Percentiles rank a stretch among this genome's conserved stretches.
These are phyloP conservation scores for Pyrus betulifolia DNA, from an alignment of 306 rosid species.

Conservation along the genomic window DNA sequence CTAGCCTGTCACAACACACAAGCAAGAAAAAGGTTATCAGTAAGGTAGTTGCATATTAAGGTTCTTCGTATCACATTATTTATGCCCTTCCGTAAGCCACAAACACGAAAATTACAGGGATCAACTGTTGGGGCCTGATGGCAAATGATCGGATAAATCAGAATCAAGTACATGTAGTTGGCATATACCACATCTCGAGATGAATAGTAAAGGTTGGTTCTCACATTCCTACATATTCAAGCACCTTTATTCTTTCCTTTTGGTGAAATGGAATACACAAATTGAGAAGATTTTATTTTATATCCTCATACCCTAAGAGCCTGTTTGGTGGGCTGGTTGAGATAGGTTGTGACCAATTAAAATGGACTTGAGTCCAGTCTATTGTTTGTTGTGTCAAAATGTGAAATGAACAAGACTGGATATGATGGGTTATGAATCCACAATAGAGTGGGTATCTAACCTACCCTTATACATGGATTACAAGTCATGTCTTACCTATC, in stretches of 20 bases:
- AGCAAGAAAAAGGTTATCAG: constrained; percentile 12
- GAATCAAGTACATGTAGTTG: not conserved
- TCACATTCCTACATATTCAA: not conserved
- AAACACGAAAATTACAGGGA: not conserved
- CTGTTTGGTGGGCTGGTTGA: no score
- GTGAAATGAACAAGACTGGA: no score
- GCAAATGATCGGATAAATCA: not conserved
- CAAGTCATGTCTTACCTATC: no score
- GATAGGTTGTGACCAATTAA: no score
- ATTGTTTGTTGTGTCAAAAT: no score
- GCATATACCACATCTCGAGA: no score
- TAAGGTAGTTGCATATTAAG: constrained; percentile 10
- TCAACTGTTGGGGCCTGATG: not conserved
- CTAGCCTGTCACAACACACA: constrained; percentile 56
- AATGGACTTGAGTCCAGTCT: no score
- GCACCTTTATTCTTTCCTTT: not conserved
- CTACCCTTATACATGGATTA: no score
- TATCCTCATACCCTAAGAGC: not conserved
- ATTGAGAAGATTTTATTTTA: not conserved
- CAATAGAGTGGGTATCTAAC: no score
- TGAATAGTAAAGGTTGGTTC: not conserved
- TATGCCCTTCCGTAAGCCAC: not conserved
- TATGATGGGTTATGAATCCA: no score
- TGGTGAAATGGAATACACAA: not conserved
- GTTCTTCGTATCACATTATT: not conserved